Evolutionary conservation across 2,329 filamentous ascomycete genomes (phyloP), one percentile per base, ranked within the genome.

Genomic region (Hymenoscyphus albidus): DNA sequence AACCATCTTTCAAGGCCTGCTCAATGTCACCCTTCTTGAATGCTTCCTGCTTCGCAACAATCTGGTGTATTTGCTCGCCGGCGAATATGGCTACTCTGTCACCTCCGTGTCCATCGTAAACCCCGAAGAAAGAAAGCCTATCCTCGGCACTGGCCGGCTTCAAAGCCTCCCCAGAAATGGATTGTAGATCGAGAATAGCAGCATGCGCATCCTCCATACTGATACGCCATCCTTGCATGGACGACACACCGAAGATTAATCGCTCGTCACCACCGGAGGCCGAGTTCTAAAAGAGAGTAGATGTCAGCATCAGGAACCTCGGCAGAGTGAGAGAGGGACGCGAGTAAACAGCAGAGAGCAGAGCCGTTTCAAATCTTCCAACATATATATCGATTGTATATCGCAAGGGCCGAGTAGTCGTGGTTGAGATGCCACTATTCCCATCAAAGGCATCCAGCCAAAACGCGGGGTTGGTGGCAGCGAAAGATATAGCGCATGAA

Each of bases 181-280:
- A 82, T 74, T 95, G 86, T 71, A 98, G 87, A 78, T 98, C 92
- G 76, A 99, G 90, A 61, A 98, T 82, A 63, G 91, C 86, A 67
- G 91, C 92, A 81, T 99, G 95, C 69, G 95, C 88, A 78, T 99
- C 95, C 79, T 99, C 95, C 95, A 99, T 99, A 83, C 92, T 97
- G 81, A 99, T 98, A 81, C 95, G 91, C 95, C 95, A 99, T 83
- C 95, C 95, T 81, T 99, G 95, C 95, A 99, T 99, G 80, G 93
- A 93, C 71, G 95, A 99, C 71, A 98, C 88, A 76, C 95, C 95
- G 79, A 91, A 99, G 77, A 95, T 80, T 77, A 97, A 88, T 77
- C 92, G 89, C 70, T 96, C 93, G 91, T 98, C 93, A 81, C 92
- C 88, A 80, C 93, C 93, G 77, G 88, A 88, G 77, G 90, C 88